Percentiles rank a stretch among this genome's conserved stretches.
phyloP scores from a whole-genome alignment of 2,329 filamentous ascomycete species.

The Hymenoscyphus repandus region DNA sequence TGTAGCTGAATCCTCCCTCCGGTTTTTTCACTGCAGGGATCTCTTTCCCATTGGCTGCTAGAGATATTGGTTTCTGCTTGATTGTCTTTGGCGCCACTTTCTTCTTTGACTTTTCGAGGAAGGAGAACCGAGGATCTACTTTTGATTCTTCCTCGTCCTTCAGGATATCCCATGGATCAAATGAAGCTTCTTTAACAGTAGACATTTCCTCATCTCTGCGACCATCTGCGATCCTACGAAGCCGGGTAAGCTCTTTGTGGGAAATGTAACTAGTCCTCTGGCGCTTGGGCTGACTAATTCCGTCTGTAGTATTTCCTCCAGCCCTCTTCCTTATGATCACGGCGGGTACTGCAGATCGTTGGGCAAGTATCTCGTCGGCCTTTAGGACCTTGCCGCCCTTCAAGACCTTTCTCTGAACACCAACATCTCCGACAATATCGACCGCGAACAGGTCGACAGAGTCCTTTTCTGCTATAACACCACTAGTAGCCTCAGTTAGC shows the following conservation, averaged over 20 bases:
- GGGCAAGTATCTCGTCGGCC: constrained; percentile 84
- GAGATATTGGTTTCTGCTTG: constrained; percentile 70
- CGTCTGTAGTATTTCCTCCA: constrained; percentile 64
- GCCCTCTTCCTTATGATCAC: constrained; percentile 74
- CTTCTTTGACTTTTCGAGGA: constrained; percentile 59
- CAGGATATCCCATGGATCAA: constrained; percentile 73
- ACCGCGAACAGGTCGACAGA: constrained; percentile 81
- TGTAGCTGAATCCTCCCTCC: constrained; percentile 83
- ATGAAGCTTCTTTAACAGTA: constrained; percentile 55
- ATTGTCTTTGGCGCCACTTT: constrained; percentile 71
- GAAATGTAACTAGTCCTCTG: constrained; percentile 75
- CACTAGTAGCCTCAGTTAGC: constrained; percentile 46
- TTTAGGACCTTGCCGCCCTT: constrained; percentile 75
- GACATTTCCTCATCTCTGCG: constrained; percentile 37
- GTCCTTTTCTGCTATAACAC: constrained; percentile 76
- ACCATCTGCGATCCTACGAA: constrained; percentile 76
- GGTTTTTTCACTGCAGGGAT: constrained; percentile 77
- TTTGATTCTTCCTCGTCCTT: constrained; percentile 38
- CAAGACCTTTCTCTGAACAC: constrained; percentile 59
- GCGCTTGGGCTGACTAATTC: constrained; percentile 67
- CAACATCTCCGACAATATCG: constrained; percentile 67
- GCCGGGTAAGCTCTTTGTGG: constrained; percentile 73
- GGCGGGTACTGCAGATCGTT: constrained; percentile 75
- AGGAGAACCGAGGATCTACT: constrained; percentile 53
- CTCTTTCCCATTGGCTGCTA: constrained; percentile 75